Evolutionary conservation across 2,329 filamentous ascomycete genomes (phyloP), one percentile per base, ranked within the genome.

Genomic region (Canariomyces notabilis): DNA sequence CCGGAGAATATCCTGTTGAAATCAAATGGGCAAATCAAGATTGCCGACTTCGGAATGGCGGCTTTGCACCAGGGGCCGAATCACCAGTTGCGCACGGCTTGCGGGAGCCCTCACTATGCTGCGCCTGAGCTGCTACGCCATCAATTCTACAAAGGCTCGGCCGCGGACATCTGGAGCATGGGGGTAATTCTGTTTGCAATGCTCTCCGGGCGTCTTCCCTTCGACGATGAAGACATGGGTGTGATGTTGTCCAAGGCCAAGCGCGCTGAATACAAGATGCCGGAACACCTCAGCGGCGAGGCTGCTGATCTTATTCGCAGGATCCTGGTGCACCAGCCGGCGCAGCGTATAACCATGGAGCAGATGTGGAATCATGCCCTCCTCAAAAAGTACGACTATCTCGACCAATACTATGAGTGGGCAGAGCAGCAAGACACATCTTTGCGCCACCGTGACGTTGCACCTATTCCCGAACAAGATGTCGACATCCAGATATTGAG

Each of bases 41-140:
- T 98, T 58, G 91, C 91, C 42, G 93, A 98, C 65, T 98, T 98
- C 65, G 91, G 93, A 34, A 96, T 98, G 90, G 93, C 93, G 36
- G 91, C 91, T 3, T 74, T 97, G 34, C 80, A 84, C 53, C 91
- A 97, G 64, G 87, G 87, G 3, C 77, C 80, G 19, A 84, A 82
- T 7, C 83, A 89, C 55, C 83, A 83, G 61, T 77, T 98, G 21
- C 86, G 80, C 46, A 97, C 93, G 1, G 89, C 91, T 4, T 98
- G 93, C 59, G 93, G 93, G 16, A 97, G 93, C 53, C 93, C 93
- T 18, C 93, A 97, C 66, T 98, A 98, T 60, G 91, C 91, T 15
- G 90, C 93, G 0, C 93, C 93, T 0, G 93, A 98, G 64, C 80
- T 98, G 26, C 84, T 96, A 51, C 80, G 81, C 55, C 84, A 83